phyloP scores from a whole-genome alignment of 2,329 filamentous ascomycete genomes.

The Gyromitra esculenta region DNA sequence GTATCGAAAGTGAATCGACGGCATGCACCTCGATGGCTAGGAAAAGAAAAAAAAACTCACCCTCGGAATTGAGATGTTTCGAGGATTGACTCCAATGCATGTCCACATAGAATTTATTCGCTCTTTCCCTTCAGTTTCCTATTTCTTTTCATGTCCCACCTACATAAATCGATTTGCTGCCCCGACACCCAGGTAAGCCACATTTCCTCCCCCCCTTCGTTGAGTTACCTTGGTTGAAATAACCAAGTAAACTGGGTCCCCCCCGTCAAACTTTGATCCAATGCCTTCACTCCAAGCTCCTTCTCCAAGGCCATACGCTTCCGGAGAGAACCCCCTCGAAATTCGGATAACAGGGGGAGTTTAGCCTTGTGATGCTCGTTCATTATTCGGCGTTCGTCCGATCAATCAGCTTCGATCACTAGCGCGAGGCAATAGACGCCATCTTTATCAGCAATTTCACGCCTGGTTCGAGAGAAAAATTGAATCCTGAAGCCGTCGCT shows the following conservation, averaged over 20 bases:
- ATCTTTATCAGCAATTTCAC: neutral
- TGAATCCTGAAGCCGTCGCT: too few species aligned
- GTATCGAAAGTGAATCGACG: neutral
- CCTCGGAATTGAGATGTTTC: neutral
- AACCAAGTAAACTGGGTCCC: neutral
- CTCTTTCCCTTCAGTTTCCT: neutral
- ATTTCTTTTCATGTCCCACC: slow-evolving; percentile 9
- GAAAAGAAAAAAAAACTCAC: too few species aligned
- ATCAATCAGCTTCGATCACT: neutral
- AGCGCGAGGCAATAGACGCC: neutral
- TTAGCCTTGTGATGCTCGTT: neutral
- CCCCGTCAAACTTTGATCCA: neutral
- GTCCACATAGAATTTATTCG: neutral
- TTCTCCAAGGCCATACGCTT: neutral
- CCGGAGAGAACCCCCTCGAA: neutral
- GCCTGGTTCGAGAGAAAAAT: too few species aligned
- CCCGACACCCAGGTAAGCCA: slow-evolving; percentile 9
- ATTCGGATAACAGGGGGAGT: neutral
- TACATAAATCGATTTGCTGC: neutral
- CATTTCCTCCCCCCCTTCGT: neutral
- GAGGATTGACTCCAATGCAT: slow-evolving; percentile 3
- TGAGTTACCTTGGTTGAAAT: neutral
- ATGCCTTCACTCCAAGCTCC: neutral
- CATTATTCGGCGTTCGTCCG: neutral
- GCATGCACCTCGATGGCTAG: neutral